Evolutionary conservation across 179 eudicot genomes (phyloP).

Genomic region (Sideroxylon spinosum): DNA sequence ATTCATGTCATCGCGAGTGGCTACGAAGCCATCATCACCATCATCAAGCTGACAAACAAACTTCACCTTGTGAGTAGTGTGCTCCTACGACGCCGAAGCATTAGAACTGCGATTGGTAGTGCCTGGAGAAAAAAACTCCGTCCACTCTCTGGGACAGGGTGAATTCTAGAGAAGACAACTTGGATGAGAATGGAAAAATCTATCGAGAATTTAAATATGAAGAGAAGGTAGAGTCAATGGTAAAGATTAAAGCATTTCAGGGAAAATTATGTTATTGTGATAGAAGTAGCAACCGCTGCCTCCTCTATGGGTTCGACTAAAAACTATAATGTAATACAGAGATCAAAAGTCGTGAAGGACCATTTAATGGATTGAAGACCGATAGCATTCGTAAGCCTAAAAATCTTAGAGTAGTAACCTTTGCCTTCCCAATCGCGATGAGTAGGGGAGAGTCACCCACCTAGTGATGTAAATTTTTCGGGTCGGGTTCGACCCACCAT

Average conservation of each 20-base stretch:
- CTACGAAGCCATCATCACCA: not conserved
- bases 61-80: not conserved
- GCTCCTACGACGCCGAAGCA: slow-evolving; percentile 19
- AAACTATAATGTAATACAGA: not conserved
- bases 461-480: no score
- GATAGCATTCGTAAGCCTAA: not conserved
- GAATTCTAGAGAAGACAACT: slow-evolving; percentile 14
- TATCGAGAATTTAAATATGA: not conserved
- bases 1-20: no score
- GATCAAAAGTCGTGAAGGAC: not conserved
- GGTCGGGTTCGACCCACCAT: no score
- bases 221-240: not conserved
- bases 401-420: not conserved
- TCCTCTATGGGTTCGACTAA: not conserved
- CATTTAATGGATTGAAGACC: not conserved
- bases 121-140: not conserved
- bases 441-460: not conserved
- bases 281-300: not conserved
- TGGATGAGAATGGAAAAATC: not conserved
- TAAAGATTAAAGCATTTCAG: not conserved
- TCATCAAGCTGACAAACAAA: not conserved
- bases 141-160: slow-evolving; percentile 4
- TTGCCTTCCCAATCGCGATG: not conserved
- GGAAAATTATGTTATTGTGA: not conserved
- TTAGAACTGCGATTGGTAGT: not conserved